phyloP scores from a whole-genome alignment of 495 filamentous ascomycete species.

The Daldinia bambusicola region DNA sequence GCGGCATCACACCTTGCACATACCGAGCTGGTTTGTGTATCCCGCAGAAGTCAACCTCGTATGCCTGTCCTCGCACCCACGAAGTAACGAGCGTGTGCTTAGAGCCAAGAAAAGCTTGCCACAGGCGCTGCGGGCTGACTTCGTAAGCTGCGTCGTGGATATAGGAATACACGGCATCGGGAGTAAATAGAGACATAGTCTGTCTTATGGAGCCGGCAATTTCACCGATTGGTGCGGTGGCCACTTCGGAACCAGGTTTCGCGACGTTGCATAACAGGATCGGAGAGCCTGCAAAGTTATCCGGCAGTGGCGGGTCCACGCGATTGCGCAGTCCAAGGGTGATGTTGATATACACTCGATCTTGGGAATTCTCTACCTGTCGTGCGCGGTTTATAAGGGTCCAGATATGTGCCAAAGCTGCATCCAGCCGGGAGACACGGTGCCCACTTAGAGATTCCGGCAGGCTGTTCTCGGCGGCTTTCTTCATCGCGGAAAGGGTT shows the following conservation, averaged over 20 bases:
- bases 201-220: slow-evolving; percentile 48
- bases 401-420: slow-evolving; percentile 55
- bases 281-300: slow-evolving; percentile 53
- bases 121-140: slow-evolving; percentile 51
- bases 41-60: slow-evolving; percentile 53
- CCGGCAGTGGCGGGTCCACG: slow-evolving; percentile 48
- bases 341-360: slow-evolving; percentile 49
- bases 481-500: slow-evolving; percentile 39
- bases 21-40: slow-evolving; percentile 39
- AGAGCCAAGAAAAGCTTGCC: slow-evolving; percentile 53
- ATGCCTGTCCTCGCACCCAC: slow-evolving; percentile 51
- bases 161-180: slow-evolving; percentile 45
- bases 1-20: slow-evolving; percentile 53
- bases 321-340: slow-evolving; percentile 50
- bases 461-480: slow-evolving; percentile 36
- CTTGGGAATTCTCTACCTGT: slow-evolving; percentile 29
- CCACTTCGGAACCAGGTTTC: slow-evolving; percentile 31
- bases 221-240: slow-evolving; percentile 30
- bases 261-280: slow-evolving; percentile 39
- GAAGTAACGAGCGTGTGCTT: slow-evolving; percentile 53
- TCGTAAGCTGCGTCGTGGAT: slow-evolving; percentile 53
- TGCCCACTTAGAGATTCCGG: slow-evolving; percentile 36
- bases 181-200: slow-evolving; percentile 49
- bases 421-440: slow-evolving; percentile 51
- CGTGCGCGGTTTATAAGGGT: slow-evolving; percentile 51